Percentiles rank a stretch among this genome's conserved stretches.
phyloP scores from a whole-genome alignment of 2,329 filamentous ascomycete genomes.

The Hypoxylon sp. region DNA sequence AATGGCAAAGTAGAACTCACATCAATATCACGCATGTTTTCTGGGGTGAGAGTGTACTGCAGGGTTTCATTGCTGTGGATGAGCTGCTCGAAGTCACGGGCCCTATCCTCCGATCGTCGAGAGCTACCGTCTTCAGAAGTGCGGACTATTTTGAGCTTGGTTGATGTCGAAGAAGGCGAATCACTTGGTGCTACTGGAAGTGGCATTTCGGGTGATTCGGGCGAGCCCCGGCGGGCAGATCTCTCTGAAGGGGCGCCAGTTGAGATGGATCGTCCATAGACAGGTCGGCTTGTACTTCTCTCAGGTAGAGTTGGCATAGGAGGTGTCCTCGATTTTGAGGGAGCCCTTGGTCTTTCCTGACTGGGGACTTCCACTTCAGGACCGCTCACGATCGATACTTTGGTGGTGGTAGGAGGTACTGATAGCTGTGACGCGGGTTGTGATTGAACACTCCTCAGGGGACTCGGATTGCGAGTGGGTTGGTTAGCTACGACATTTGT shows the following conservation, averaged over 20 bases:
- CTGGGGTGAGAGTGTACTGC: constrained; percentile 82
- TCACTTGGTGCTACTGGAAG: constrained; percentile 57
- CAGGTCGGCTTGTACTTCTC: constrained; percentile 42
- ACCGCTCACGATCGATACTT: constrained; percentile 37
- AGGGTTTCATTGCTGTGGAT: constrained; percentile 85
- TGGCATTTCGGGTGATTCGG: constrained; percentile 44
- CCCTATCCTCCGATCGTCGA: constrained; percentile 64
- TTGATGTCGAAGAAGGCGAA: constrained; percentile 59
- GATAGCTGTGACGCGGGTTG: constrained; percentile 27
- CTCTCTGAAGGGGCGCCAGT: constrained; percentile 17
- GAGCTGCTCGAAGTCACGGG: constrained; percentile 77
- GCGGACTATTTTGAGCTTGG: constrained; percentile 62
- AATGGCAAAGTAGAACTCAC: constrained; percentile 55
- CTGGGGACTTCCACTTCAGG: constrained; percentile 13
- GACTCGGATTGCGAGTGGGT: constrained; percentile 36
- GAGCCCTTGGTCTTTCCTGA: constrained; percentile 39
- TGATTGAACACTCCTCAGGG: constrained; percentile 29
- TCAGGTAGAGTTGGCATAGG: constrained; percentile 46
- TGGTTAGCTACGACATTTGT: constrained; percentile 17
- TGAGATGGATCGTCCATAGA: constrained; percentile 32
- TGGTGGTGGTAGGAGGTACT: constrained; percentile 33
- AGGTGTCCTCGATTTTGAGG: constrained; percentile 37
- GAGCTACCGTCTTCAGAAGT: constrained; percentile 65
- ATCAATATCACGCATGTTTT: constrained; percentile 79
- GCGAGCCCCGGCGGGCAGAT: constrained; percentile 32